Percentiles rank a stretch among this genome's conserved stretches.
Evolutionary conservation across 2,329 filamentous ascomycete genomes (phyloP).

Genomic region (Mollisiaceae sp.): DNA sequence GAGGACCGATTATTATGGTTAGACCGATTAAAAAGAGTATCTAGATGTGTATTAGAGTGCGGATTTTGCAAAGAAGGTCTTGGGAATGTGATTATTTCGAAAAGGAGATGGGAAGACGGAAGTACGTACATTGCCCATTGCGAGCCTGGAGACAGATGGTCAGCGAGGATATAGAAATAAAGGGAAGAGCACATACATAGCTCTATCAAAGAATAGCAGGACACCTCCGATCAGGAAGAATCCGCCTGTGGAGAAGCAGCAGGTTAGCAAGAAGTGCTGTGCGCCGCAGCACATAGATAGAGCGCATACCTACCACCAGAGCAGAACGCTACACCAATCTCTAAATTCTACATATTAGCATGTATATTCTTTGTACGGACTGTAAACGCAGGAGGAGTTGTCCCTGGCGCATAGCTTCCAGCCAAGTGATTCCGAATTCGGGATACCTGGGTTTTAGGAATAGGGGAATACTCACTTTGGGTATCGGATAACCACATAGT

Average conservation of each 20-base stretch:
- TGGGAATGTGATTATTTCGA: not conserved
- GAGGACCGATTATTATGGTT: conserved; percentile 90
- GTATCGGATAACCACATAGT: conserved; percentile 95
- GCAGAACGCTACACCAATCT: conserved; percentile 97
- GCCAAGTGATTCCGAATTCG: not conserved
- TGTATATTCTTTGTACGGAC: not conserved
- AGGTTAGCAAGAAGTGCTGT: conserved; percentile 24
- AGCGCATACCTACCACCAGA: conserved; percentile 78
- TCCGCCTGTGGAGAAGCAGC: conserved; percentile 64
- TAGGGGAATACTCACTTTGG: conserved; percentile 72
- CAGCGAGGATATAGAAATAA: conserved; percentile 11
- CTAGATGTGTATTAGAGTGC: conserved; percentile 50
- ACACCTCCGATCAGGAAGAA: conserved; percentile 96
- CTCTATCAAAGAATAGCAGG: conserved; percentile 95
- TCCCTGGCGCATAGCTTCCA: conserved; percentile 32
- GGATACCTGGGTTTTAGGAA: not conserved
- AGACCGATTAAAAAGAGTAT: conserved; percentile 98
- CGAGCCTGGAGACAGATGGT: conserved; percentile 65
- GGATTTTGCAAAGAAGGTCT: conserved; percentile 15
- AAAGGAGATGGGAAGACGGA: conserved; percentile 51
- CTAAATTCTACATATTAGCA: conserved; percentile 55
- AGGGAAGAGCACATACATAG: conserved; percentile 68
- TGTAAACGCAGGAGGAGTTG: not conserved
- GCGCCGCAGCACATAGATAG: conserved; percentile 27
- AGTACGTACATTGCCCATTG: conserved; percentile 79